Percentiles rank a stretch among this genome's conserved stretches.
Evolutionary conservation across 345 rosid genomes (phyloP).

Genomic region (Durio zibethinus): DNA sequence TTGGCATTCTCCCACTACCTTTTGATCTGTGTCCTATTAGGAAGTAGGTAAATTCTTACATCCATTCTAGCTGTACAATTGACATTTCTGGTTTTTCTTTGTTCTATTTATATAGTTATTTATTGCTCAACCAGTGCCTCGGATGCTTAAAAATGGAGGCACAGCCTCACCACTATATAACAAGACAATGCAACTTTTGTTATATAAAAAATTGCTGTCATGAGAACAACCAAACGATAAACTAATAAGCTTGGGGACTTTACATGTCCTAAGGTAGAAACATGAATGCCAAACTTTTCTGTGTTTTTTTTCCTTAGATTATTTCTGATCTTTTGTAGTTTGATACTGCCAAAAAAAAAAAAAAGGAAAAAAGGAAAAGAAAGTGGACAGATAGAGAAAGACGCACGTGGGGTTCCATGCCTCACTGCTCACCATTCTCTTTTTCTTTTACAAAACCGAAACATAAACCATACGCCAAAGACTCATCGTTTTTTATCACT

Average conservation of each 20-base stretch:
- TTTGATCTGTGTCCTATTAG: conserved; percentile 4
- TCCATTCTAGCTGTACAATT: neutral
- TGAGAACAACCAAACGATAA: neutral
- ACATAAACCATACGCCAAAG: neutral
- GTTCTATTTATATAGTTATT: neutral
- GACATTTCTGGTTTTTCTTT: neutral
- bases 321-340: neutral
- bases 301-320: neutral
- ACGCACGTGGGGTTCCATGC: conserved; percentile 46
- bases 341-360: neutral
- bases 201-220: neutral
- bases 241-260: neutral
- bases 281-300: no score
- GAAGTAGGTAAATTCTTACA: neutral
- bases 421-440: conserved; percentile 26
- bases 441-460: conserved; percentile 28
- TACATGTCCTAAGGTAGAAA: neutral
- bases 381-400: conserved; percentile 14
- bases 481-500: neutral
- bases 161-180: conserved; percentile 1
- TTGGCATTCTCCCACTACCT: conserved; percentile 24
- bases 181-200: neutral
- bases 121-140: neutral
- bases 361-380: neutral
- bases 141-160: conserved; percentile 8